A percentile compares a stretch with the other conserved stretches of the same genome.
Conservation (phyloP, 768 basidiomycete genomes). For the Phlegmacium glaucopus region DNA sequence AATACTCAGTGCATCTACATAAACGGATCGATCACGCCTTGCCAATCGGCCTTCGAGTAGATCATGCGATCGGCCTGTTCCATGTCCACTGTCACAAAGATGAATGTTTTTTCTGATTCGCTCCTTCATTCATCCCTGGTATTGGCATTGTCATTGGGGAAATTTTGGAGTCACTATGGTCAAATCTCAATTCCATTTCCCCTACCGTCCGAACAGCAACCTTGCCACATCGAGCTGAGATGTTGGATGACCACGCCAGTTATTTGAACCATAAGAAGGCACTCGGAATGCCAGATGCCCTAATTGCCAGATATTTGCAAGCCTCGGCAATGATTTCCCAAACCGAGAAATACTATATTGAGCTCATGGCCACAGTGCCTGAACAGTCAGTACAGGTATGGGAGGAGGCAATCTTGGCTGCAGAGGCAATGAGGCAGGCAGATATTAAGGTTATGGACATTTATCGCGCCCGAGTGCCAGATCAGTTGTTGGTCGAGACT, state of each 20-base stretch:
- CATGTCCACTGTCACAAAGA: conserved; percentile 24
- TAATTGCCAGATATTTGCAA: background rate
- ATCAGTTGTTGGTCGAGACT: background rate
- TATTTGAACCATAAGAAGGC: conserved; percentile 23
- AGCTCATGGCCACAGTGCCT: too few relatives aligned
- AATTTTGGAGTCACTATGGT: conserved; percentile 20
- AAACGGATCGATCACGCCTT: too few relatives aligned
- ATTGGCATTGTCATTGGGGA: conserved; percentile 7
- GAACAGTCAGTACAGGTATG: too few relatives aligned
- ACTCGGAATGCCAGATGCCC: conserved; percentile 9
- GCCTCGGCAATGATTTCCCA: too few relatives aligned
- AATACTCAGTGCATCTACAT: too few relatives aligned
- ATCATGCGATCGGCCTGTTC: conserved; percentile 19
- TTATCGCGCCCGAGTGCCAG: too few relatives aligned
- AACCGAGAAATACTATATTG: too few relatives aligned
- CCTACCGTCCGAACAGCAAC: conserved; percentile 11
- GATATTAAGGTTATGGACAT: too few relatives aligned
- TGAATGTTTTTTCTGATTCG: conserved; percentile 23
- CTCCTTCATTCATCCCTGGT: conserved; percentile 14
- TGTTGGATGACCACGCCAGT: conserved; percentile 21
- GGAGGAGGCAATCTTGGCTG: too few relatives aligned
- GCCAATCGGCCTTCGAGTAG: conserved; percentile 7
- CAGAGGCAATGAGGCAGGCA: too few relatives aligned
- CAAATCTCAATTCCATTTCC: conserved; percentile 13
- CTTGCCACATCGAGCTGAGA: conserved; percentile 11